Base-by-base conservation (phyloP, 768 basidiomycete genomes). In the Kwoniella shandongensis region DNA sequence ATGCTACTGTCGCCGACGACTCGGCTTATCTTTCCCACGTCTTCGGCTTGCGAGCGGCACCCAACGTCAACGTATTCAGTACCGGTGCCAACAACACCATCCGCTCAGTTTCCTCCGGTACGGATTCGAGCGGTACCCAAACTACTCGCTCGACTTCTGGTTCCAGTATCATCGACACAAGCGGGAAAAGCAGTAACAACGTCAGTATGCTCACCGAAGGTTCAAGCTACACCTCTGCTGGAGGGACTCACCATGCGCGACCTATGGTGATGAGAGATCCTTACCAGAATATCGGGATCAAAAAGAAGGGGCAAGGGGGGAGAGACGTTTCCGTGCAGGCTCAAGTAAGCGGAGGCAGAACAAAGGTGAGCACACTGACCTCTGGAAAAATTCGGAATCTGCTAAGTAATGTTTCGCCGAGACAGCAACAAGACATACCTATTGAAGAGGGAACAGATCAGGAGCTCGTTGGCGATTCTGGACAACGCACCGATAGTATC, bases 1-100 rank as follows among this genome's bases (percentile, higher is more conserved):
- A 72, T 41, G 62, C 70, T 23, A 62, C 59, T 11, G 61, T 72
- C 39, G 53, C 64, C 10, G 70, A 72, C 32, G 62, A 60, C 6
- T 45, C 50, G 3, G 54, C 52, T n/a, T 61, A 59, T 35, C 36
- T 62, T 3, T 41, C 60, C 2, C 47, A 65, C 49, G 52, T 61
- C 6, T 63, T 54, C 15, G 61, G 60, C 17, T 59, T 62, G 27
- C 61, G 57, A 23, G 58, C 67, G 11, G 59, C 52, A 17, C 51
- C 46, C 17, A 39, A 29, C 17, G 51, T 38, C 18, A 52, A 51
- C 20, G 8, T 51, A 26, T 27, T 17, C 35, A 29, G 41, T 26
- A 13, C n/a, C 20, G 39, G 29, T 23, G 20, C 27, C 18, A 40
- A 22, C 6, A 36, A 25, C 35, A 39, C 44, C 29, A 18, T 23